A percentile compares a stretch with the other conserved stretches of the same genome.
phyloP scores from a whole-genome alignment of 202 grass and related monocot species.

The Elaeis oleifera region DNA sequence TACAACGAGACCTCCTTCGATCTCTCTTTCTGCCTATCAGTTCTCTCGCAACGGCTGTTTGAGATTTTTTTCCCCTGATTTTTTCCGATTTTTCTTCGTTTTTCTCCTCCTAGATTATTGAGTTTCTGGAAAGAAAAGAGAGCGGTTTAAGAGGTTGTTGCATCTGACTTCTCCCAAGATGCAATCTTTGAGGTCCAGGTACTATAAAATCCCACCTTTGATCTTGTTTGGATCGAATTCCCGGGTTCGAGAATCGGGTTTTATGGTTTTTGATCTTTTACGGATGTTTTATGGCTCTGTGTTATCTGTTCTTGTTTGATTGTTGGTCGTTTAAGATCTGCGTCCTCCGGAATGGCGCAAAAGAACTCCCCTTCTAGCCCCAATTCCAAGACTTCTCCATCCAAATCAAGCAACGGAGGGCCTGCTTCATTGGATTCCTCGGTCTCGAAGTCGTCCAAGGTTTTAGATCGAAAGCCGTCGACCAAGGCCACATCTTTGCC shows the following conservation, averaged over 20 bases:
- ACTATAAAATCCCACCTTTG: background rate
- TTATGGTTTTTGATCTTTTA: background rate
- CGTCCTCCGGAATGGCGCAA: constrained; percentile 1
- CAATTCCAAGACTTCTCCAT: constrained; percentile 5
- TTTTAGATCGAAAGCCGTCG: background rate
- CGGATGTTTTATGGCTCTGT: background rate
- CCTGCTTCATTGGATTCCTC: constrained; percentile 7
- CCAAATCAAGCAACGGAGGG: constrained; percentile 28
- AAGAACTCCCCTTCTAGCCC: constrained; percentile 9
- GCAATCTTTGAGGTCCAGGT: constrained; percentile 74
- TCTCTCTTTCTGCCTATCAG: too few relatives aligned
- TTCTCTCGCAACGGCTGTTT: too few relatives aligned
- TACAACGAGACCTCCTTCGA: too few relatives aligned
- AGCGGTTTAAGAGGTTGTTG: background rate
- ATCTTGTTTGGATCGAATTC: background rate
- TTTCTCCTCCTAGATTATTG: too few relatives aligned
- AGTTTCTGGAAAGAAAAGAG: too few relatives aligned
- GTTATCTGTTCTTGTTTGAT: background rate
- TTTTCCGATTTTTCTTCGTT: too few relatives aligned
- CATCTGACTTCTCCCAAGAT: constrained; percentile 27
- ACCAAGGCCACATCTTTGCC: constrained; percentile 20
- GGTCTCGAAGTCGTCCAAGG: constrained; percentile 4
- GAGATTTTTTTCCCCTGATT: too few relatives aligned
- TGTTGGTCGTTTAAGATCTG: background rate
- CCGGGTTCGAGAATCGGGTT: background rate